Conservation (phyloP, 805 yeast genomes). For the Vanderwaltozyma polyspora region DNA sequence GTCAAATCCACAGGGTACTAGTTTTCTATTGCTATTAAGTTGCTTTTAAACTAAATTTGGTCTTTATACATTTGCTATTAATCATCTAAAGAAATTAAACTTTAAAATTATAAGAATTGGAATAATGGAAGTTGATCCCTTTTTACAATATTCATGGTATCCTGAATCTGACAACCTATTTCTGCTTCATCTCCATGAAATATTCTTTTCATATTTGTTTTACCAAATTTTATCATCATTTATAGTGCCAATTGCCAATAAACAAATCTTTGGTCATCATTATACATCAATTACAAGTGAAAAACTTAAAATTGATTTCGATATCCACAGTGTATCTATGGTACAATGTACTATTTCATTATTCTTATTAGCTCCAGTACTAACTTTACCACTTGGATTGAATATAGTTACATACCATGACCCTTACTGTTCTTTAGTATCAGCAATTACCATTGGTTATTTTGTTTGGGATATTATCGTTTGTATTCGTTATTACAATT, state of each 20-base stretch:
- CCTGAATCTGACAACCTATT: slow-evolving; percentile 33
- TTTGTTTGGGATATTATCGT: slow-evolving; percentile 79
- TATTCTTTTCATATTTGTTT: slow-evolving; percentile 44
- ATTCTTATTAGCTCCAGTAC: slow-evolving; percentile 47
- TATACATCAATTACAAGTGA: slow-evolving; percentile 38
- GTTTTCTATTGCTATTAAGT: no score
- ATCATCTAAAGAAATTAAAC: no score
- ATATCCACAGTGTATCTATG: slow-evolving; percentile 83
- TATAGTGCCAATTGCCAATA: slow-evolving; percentile 42
- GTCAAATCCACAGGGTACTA: no score
- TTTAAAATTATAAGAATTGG: no score
- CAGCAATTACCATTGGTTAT: slow-evolving; percentile 68
- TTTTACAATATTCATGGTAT: slow-evolving; percentile 20
- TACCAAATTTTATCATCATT: slow-evolving; percentile 43
- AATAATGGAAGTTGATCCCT: slow-evolving; percentile 14
- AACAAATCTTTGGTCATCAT: slow-evolving; percentile 36
- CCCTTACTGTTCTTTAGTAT: slow-evolving; percentile 66
- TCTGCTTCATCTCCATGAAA: slow-evolving; percentile 65
- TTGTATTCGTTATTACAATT: slow-evolving; percentile 46
- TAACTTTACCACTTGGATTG: slow-evolving; percentile 36
- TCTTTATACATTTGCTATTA: no score
- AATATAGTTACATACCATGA: slow-evolving; percentile 56
- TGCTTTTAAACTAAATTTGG: no score
- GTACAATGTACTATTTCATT: slow-evolving; percentile 68
- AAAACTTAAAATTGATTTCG: slow-evolving; percentile 59